phyloP scores from a whole-genome alignment of 306 rosid species.

The Prinsepia uniflora region DNA sequence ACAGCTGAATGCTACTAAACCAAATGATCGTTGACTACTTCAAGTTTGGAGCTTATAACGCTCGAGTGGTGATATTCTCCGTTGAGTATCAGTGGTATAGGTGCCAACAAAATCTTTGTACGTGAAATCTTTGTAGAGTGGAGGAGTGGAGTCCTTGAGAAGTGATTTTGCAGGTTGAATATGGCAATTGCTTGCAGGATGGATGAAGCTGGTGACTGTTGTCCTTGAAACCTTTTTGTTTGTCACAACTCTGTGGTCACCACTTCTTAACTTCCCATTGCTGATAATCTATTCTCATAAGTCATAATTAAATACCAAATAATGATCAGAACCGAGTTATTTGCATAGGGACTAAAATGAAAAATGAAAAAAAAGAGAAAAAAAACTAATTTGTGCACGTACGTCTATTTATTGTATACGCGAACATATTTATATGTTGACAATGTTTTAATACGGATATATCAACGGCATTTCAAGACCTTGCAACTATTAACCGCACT shows the following conservation, averaged over 20 bases:
- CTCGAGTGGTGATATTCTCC: constrained; percentile 14
- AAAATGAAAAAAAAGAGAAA: no score
- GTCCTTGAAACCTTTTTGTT: constrained; percentile 8
- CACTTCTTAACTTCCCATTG: constrained; percentile 28
- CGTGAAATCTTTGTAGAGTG: constrained; percentile 7
- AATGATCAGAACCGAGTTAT: no score
- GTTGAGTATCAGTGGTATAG: constrained; percentile 8
- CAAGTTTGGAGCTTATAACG: constrained; percentile 21
- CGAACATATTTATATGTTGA: no score
- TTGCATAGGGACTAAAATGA: not conserved
- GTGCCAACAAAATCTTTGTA: constrained; percentile 21
- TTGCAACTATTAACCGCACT: no score
- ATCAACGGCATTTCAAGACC: no score
- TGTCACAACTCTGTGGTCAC: constrained; percentile 27
- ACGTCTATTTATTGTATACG: no score
- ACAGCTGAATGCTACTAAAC: no score
- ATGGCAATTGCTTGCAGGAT: constrained; percentile 15
- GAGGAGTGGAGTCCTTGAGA: not conserved
- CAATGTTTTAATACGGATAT: no score
- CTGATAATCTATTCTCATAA: constrained; percentile 16
- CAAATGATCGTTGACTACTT: not conserved
- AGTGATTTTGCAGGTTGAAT: constrained; percentile 26
- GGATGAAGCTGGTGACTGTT: constrained; percentile 16
- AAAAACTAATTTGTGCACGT: no score
- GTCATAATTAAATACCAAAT: no score